Base-by-base conservation (phyloP, 257 asterid genomes). In the Solanum pinnatisectum region DNA sequence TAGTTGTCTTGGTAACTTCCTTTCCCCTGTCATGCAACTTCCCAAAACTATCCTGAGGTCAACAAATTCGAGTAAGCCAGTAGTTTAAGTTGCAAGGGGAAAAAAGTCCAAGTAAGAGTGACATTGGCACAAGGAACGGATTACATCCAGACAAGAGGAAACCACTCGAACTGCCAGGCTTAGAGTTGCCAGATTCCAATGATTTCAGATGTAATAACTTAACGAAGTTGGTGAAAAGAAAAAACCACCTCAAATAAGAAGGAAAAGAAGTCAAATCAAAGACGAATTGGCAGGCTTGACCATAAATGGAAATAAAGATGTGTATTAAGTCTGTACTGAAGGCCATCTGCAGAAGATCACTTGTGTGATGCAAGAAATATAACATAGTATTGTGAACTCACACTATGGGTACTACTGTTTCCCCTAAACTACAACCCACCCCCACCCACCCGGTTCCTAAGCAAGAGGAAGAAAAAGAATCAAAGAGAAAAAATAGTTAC, bases 41-140 rank as follows among this genome's bases (percentile, higher is more conserved):
- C 90, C 95, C 98, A 88, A 95, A 91, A 93, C 92, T 91, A 90
- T 94, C 98, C 99, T 96, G 98, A 85, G 65, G 90, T 72, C 39
- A 84, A 82, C 76, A 90, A 78, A 59, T 56, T 36, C 72, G 84
- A 83, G 88, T 81, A 49, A 63, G 87, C 87, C n/a, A 40, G 56
- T 44, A 22, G 76, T 39, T 11, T 42, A 60, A 25, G 67, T 46
- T 6, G 44, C 5, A 49, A 52, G 10, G 37, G 13, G 5, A 30
- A 16, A 46, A 46, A 44, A 32, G 25, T 30, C 70, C 32, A 49
- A 32, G 42, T 30, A 39, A 12, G 70, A 82, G 44, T 49, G 63
- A 30, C 70, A 82, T 32, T 44, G 40, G 67, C 67, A 79, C 25
- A 44, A 44, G 27, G 85, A 52, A 44, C 67, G 2, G 27, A 52